Base-by-base conservation (phyloP, 2,329 filamentous ascomycete genomes). In the Paraphoma chrysanthemicola region DNA sequence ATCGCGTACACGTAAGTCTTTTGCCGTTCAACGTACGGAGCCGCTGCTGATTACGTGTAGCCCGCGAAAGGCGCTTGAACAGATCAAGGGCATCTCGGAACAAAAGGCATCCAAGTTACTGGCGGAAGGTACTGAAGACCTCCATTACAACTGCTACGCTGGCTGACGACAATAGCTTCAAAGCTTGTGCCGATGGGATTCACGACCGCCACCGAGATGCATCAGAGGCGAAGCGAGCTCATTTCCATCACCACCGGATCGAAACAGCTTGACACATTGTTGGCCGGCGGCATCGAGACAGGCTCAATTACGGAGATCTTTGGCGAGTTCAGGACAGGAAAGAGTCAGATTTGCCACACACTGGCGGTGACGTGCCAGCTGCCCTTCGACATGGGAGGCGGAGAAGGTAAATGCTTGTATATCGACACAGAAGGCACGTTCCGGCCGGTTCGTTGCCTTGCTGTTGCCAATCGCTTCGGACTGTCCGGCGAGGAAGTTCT, bases 351-450 rank as follows among this genome's bases (percentile, higher is more conserved):
- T 55, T 99, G 95, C 70, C 96, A 99, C 76, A 99, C 95, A 0
- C 84, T 99, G n/a, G 95, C 96, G 0, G 95, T 99, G 30, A 99
- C 95, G 45, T 99, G 96, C 74, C 95, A 99, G 77, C 78, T 99
- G 43, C 95, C 95, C 1, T 98, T 99, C 74, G 95, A 99, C 73
- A 98, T 98, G 94, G 96, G 95, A 51, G 95, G 95, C 53, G 95
- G 96, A 30, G 95, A 99, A 79, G 95, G 95, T 45, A 99, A 99
- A 76, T 99, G 96, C 72, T 84, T 99, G 48, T 99, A 99, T 72
- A 99, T 99, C 64, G 95, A 99, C 70, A 99, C 95, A 0, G 95
- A 99, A 77, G 96, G 95, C 58, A 99, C 95, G 1, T 99, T 99
- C 75, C 88, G 78, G 61, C 96, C 95, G 0, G 93, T 98, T 2